phyloP scores from a whole-genome alignment of 2,329 filamentous ascomycete species.

The Nigrospora oryzae region DNA sequence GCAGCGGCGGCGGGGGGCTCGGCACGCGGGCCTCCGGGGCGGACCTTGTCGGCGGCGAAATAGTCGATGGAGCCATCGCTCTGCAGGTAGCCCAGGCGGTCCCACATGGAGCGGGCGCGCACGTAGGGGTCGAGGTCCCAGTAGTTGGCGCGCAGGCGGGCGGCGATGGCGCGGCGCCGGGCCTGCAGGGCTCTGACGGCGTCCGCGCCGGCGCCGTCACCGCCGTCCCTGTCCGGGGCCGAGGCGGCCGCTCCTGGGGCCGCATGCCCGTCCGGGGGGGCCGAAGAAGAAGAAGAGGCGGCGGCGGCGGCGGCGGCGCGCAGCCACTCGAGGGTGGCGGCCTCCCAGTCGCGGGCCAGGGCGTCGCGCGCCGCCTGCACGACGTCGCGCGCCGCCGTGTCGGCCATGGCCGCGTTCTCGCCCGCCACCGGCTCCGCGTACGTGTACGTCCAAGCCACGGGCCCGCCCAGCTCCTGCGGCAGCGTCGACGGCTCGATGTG shows the following conservation, averaged over 20 bases:
- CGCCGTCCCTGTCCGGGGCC: constrained; percentile 10
- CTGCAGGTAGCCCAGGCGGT: constrained; percentile 64
- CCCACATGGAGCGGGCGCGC: constrained; percentile 71
- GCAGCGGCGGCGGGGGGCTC: too few relatives aligned
- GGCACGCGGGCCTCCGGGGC: too few relatives aligned
- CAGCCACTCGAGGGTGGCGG: constrained; percentile 66
- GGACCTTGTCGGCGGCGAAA: background rate
- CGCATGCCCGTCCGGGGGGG: too few relatives aligned
- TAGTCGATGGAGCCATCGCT: constrained; percentile 52
- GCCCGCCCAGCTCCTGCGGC: constrained; percentile 71
- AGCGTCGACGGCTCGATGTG: constrained; percentile 66
- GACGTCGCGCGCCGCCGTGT: constrained; percentile 47
- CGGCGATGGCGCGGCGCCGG: constrained; percentile 83
- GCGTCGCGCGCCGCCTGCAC: constrained; percentile 52
- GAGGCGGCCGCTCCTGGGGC: too few relatives aligned
- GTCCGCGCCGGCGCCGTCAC: constrained; percentile 33
- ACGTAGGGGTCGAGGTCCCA: constrained; percentile 84
- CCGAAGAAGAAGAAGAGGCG: too few relatives aligned
- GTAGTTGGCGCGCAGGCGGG: constrained; percentile 61
- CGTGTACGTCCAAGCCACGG: constrained; percentile 72
- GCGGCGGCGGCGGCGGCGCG: constrained; percentile 22
- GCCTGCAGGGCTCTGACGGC: constrained; percentile 53
- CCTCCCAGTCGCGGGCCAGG: constrained; percentile 62
- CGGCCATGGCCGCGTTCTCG: constrained; percentile 68
- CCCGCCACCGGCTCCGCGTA: constrained; percentile 65